These are phyloP conservation scores for Pecoramyces ruminantium DNA, from an alignment of 192 early-diverging fungal species.

Conservation along the genomic window DNA sequence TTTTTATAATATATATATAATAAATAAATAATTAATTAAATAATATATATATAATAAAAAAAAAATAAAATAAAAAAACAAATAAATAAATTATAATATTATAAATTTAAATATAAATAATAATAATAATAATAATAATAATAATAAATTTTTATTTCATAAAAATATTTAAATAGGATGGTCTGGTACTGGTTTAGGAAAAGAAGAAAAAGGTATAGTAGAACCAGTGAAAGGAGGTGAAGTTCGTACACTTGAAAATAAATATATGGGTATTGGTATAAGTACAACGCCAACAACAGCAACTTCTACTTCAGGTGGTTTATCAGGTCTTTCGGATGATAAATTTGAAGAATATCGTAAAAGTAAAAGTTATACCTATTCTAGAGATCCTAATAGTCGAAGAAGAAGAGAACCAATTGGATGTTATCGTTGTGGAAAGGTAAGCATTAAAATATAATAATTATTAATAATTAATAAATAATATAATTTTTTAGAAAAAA, in stretches of 20 bases:
- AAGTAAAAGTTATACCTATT: background rate
- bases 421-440: background rate
- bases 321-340: background rate
- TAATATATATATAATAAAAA: too few species aligned
- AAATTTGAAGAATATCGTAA: background rate
- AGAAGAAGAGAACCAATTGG: constrained; percentile 16
- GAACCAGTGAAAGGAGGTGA: background rate
- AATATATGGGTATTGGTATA: background rate
- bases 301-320: background rate
- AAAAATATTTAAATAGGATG: background rate
- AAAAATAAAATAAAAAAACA: too few species aligned
- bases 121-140: too few species aligned
- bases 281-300: background rate
- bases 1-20: too few species aligned
- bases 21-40: too few species aligned
- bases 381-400: background rate
- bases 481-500: background rate
- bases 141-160: too few species aligned
- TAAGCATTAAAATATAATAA: background rate
- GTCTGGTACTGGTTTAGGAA: background rate
- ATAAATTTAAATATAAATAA: too few species aligned
- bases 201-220: background rate
- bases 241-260: background rate
- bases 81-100: too few species aligned
- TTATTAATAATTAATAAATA: background rate